Conservation (phyloP, 805 yeast genomes). For the Torulaspora maleeae region DNA sequence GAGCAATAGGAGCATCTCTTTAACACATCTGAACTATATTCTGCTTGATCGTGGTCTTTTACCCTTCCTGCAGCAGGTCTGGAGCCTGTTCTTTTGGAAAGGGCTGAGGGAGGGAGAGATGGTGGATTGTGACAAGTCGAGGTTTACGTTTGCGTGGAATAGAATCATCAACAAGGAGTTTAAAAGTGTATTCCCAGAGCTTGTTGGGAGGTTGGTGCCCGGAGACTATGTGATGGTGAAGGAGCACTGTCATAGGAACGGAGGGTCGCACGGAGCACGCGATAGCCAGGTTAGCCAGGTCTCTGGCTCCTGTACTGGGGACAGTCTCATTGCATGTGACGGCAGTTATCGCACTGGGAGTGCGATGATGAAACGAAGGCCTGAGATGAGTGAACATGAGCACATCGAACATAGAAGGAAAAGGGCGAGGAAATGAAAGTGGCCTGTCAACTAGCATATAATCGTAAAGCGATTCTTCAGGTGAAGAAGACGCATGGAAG, state of each 20-base stretch:
- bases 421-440: neutral
- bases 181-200: constrained; percentile 28
- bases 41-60: constrained; percentile 21
- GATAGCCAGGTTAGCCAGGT: neutral
- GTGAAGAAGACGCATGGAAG: constrained; percentile 1
- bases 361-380: neutral
- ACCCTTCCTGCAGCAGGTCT: constrained; percentile 22
- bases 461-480: constrained; percentile 3
- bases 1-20: constrained; percentile 25
- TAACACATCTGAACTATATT: constrained; percentile 22
- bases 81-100: constrained; percentile 18
- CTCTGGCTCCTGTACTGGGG: neutral
- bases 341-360: constrained; percentile 5
- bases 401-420: constrained; percentile 4
- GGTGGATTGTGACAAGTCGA: constrained; percentile 1
- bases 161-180: constrained; percentile 30
- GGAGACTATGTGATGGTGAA: constrained; percentile 28
- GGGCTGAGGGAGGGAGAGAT: neutral
- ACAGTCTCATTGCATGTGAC: constrained; percentile 17
- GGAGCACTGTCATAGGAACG: constrained; percentile 7
- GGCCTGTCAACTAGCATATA: neutral
- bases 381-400: neutral
- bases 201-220: constrained; percentile 21
- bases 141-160: constrained; percentile 28
- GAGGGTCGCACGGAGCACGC: neutral